Evolutionary conservation across 768 basidiomycete species (phyloP), one percentile per base, ranked within the genome.

Genomic region (Leucogyrophana mollusca): DNA sequence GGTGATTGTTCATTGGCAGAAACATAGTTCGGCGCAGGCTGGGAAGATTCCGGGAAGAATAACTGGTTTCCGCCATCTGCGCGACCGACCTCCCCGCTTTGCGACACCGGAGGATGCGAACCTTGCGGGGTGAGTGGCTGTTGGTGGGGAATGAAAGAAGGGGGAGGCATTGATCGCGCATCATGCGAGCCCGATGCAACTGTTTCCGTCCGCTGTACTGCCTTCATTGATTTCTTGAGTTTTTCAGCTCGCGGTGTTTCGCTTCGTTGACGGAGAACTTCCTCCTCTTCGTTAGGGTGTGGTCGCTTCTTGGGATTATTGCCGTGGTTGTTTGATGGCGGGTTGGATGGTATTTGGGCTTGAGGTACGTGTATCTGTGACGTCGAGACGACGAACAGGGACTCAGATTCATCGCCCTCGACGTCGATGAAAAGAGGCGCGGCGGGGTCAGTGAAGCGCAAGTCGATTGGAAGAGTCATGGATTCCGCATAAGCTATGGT

Each of bases 401-500:
- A 72, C 27, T 87, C 80, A 1, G 71, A 71, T 45, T 73, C 72
- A 55, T 91, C 87, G 8, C 80, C 76, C 57, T 87, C 85, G 33
- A 90, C 73, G 40, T 85, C 82, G 49, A 92, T 85, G 56, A 81
- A 87, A n/a, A 93, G 68, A 9, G 90, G 88, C 9, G 77, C 76
- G 11, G 78, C 73, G 3, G 87, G 80, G 50, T 87, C 80, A 0
- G 86, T 90, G 65, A 92, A 90, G 7, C 83, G 80, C 43, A 93
- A 70, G 42, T 85, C 81, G 17, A 92, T 72, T 4, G 80, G 59
- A 30, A 82, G 68, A 9, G 78, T 70, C 67, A 82, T 80, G 3
- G 82, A 78, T 56, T 92, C 90, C 1, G 88, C 87, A 60, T 83
- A 90, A 6, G 82, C 74, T 45, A 90, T 83, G 1, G 87, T 87